phyloP scores from a whole-genome alignment of 164 flowering plant species.

The Magnolia kwangsiensis region DNA sequence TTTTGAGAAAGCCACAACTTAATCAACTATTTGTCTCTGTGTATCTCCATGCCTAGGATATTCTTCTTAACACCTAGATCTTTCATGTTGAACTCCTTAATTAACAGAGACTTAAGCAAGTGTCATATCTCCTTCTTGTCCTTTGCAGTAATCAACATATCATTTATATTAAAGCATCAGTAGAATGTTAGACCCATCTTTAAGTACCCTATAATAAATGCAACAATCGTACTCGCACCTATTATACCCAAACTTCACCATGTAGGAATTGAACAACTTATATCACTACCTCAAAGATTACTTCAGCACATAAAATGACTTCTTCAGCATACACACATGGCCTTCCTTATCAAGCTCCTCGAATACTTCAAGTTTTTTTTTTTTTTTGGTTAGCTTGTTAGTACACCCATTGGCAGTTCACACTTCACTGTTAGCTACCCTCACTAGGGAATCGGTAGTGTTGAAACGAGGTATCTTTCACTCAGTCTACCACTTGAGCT shows the following conservation, averaged over 20 bases:
- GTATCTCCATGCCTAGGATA: not conserved
- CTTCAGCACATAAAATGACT: not conserved
- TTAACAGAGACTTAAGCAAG: not conserved
- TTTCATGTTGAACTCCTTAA: slow-evolving; percentile 2
- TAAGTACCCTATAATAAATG: not conserved
- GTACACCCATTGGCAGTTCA: no score
- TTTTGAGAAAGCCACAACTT: not conserved
- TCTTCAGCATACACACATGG: not conserved
- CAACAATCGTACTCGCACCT: not conserved
- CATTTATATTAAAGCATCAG: not conserved
- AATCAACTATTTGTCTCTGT: not conserved
- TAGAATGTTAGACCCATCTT: not conserved
- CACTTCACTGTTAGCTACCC: no score
- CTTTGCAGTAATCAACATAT: slow-evolving; percentile 1
- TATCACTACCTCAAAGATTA: not conserved
- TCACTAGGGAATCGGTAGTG: no score
- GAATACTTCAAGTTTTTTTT: not conserved
- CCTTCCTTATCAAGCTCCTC: not conserved
- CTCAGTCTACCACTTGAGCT: no score
- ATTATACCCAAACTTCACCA: not conserved
- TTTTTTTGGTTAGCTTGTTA: no score
- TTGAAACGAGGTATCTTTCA: no score
- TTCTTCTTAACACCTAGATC: not conserved
- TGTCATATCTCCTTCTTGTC: not conserved
- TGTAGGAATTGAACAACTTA: not conserved